Conservation (phyloP, 73 alveolate species). For the Paramecium primaurelia region DNA sequence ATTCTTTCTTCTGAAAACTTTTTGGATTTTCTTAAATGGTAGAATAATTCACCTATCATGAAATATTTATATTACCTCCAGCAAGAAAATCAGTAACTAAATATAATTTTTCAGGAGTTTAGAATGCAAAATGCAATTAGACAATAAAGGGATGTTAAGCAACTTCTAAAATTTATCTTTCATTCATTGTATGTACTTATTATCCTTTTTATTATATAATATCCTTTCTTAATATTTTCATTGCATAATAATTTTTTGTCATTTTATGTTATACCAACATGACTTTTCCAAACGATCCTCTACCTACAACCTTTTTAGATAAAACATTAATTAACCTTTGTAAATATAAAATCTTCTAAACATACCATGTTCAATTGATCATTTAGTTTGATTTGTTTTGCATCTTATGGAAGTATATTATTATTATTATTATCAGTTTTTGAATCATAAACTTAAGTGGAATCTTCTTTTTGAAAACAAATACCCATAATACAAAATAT, state of each 20-base stretch:
- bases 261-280: slow-evolving; percentile 58
- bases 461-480: not conserved
- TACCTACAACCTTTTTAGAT: slow-evolving; percentile 66
- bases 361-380: slow-evolving; percentile 30
- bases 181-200: slow-evolving; percentile 70
- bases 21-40: slow-evolving; percentile 21
- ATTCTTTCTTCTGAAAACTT: slow-evolving; percentile 7
- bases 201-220: slow-evolving; percentile 18
- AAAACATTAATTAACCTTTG: not conserved
- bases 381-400: not conserved
- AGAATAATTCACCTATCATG: slow-evolving; percentile 88
- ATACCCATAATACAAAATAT: not conserved
- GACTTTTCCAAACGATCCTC: slow-evolving; percentile 74
- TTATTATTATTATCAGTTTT: not conserved
- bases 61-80: slow-evolving; percentile 74
- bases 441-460: not conserved
- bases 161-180: slow-evolving; percentile 72
- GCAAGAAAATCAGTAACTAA: slow-evolving; percentile 83
- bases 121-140: slow-evolving; percentile 78
- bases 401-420: not conserved
- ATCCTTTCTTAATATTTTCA: slow-evolving; percentile 64
- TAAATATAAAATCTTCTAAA: slow-evolving; percentile 69
- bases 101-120: slow-evolving; percentile 83
- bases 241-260: slow-evolving; percentile 60
- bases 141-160: slow-evolving; percentile 79